Evolutionary conservation across 106 monocot genomes (phyloP), one percentile per base, ranked within the genome.

Genomic region (Dioscorea dumetorum): DNA sequence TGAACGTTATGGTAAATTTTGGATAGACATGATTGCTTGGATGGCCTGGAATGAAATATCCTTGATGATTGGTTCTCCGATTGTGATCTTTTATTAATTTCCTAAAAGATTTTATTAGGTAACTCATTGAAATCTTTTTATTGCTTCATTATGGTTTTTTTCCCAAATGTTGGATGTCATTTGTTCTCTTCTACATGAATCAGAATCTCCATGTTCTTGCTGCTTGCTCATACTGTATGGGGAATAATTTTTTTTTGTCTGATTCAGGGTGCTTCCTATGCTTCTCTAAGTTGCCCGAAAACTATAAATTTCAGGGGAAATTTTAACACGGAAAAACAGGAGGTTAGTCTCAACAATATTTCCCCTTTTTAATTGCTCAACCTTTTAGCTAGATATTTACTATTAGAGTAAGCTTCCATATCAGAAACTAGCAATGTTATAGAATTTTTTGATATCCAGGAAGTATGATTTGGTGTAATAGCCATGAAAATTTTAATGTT

Each of bases 211-310:
- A 17, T 19, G 10, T 61, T 23, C 51, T 50, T 62, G 24, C 31
- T 20, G 50, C 20, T 57, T 57, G 19, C 4, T 62, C 54, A n/a
- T 9, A 32, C 41, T 49, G 19, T 34, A 15, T 64, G 15, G 3
- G 19, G 34, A 51, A 48, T 23, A 24, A 61, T 50, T 18, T 2
- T 8, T 23, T 17, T 57, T 48, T 69, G 74, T 33, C 71, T 82
- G 79, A 48, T 80, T 78, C 73, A 82, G 31, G 35, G 60, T 66
- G 58, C 69, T 50, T 33, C 22, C 34, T 19, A 9, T 57, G 62
- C 56, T 52, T 61, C 74, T 57, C 52, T 74, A 50, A 22, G 35
- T 58, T 53, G 33, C 19, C 34, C 74, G 62, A 60, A 59, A 34
- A 79, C 67, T 64, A 56, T 15, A 21, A 68, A 53, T 23, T 70